A percentile compares a stretch with the other conserved stretches of the same genome.
Evolutionary conservation across 208 protist genomes (phyloP).

Genomic region (Herpetomonas muscarum): DNA sequence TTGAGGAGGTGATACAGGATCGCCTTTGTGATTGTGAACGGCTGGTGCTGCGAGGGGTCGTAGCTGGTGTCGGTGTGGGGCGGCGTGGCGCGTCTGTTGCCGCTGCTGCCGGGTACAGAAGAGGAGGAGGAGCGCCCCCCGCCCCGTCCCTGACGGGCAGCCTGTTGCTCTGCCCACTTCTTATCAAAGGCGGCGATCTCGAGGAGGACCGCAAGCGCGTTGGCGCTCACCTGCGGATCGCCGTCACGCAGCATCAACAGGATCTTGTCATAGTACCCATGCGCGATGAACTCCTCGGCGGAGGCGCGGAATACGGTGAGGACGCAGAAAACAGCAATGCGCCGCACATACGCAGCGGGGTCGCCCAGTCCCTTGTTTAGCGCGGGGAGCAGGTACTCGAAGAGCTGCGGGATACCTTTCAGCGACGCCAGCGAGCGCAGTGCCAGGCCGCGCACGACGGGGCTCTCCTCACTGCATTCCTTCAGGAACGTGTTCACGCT

Average conservation of each 20-base stretch:
- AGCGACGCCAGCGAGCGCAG: constrained; percentile 92
- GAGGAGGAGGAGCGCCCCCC: not conserved
- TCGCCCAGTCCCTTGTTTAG: constrained; percentile 80
- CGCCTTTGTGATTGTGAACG: constrained; percentile 48
- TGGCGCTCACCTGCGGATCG: constrained; percentile 79
- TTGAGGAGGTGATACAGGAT: constrained; percentile 84
- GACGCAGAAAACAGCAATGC: constrained; percentile 86
- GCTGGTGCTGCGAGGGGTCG: constrained; percentile 3
- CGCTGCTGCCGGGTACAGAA: no score
- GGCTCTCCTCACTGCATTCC: constrained; percentile 90
- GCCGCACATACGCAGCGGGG: constrained; percentile 91
- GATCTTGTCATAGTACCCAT: constrained; percentile 32
- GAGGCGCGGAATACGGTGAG: constrained; percentile 77
- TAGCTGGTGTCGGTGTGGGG: constrained; percentile 14
- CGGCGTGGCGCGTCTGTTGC: no score
- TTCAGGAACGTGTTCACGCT: constrained; percentile 95
- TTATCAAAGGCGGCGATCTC: constrained; percentile 59
- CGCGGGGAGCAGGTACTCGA: constrained; percentile 80
- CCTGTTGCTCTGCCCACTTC: not conserved
- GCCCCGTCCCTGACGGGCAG: not conserved
- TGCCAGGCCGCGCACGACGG: constrained; percentile 94
- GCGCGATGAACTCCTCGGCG: constrained; percentile 37
- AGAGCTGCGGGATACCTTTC: constrained; percentile 36
- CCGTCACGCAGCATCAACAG: constrained; percentile 82
- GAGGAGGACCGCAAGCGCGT: constrained; percentile 72